These are phyloP conservation scores for Albizia julibrissin DNA, from an alignment of 306 rosid species.

Conservation along the genomic window DNA sequence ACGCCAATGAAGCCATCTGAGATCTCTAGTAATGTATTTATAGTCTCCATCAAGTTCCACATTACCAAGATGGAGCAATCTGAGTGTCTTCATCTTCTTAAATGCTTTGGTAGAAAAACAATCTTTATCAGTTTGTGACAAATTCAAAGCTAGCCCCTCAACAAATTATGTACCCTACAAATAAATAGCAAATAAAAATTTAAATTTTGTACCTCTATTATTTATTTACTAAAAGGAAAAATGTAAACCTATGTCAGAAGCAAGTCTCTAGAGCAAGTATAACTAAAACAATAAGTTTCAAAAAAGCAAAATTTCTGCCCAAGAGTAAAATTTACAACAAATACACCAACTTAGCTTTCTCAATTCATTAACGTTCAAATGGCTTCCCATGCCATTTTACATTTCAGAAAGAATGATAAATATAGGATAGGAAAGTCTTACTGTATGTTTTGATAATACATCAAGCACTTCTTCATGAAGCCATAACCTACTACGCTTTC, in stretches of 20 bases:
- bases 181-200: background rate
- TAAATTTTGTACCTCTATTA: background rate
- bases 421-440: background rate
- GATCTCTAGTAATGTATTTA: constrained; percentile 17
- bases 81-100: constrained; percentile 35
- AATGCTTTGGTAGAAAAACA: constrained; percentile 22
- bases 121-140: background rate
- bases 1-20: constrained; percentile 38
- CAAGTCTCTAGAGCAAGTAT: background rate
- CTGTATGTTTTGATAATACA: background rate
- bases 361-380: background rate
- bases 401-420: background rate
- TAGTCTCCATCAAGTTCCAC: constrained; percentile 35
- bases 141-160: constrained; percentile 36
- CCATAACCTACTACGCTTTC: background rate
- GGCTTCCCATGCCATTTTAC: no score
- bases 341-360: no score
- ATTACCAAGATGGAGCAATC: constrained; percentile 30
- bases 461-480: background rate
- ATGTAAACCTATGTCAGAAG: background rate
- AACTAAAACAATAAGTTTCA: background rate
- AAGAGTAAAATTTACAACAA: background rate
- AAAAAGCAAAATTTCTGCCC: background rate
- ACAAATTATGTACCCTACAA: constrained; percentile 31
- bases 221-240: background rate